These are phyloP conservation scores for Penicillium sp. DNA, from an alignment of 2,329 filamentous ascomycete species.

Conservation along the genomic window DNA sequence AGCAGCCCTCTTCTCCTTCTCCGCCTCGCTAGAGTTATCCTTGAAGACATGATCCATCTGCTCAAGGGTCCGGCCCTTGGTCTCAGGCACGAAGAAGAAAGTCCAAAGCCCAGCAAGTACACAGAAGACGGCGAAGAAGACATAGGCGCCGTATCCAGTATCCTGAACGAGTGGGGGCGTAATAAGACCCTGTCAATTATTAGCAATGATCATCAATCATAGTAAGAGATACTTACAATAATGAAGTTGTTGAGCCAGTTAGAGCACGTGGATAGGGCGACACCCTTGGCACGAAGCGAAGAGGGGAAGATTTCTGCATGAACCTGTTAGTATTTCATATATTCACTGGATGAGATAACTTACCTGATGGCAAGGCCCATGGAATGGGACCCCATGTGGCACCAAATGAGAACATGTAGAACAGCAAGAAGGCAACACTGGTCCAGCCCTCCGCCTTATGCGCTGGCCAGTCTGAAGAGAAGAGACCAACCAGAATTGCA, in stretches of 20 bases:
- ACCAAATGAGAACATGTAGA: slow-evolving; percentile 65
- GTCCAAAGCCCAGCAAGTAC: slow-evolving; percentile 54
- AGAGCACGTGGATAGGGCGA: slow-evolving; percentile 62
- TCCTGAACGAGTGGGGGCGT: slow-evolving; percentile 65
- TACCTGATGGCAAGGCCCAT: slow-evolving; percentile 45
- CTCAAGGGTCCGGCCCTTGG: slow-evolving; percentile 57
- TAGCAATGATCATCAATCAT: neutral
- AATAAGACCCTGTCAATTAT: slow-evolving; percentile 53
- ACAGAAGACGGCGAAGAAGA: slow-evolving; percentile 62
- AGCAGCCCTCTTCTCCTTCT: slow-evolving; percentile 29
- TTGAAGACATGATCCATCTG: slow-evolving; percentile 54
- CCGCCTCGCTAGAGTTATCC: slow-evolving; percentile 37
- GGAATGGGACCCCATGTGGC: slow-evolving; percentile 58
- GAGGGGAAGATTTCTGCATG: slow-evolving; percentile 65
- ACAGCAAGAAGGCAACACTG: slow-evolving; percentile 60
- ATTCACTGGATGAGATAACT: neutral
- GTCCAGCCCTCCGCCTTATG: slow-evolving; percentile 57
- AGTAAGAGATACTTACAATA: slow-evolving; percentile 42
- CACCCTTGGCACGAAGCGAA: slow-evolving; percentile 63
- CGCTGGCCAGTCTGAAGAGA: slow-evolving; percentile 51
- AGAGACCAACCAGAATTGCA: slow-evolving; percentile 57
- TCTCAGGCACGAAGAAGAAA: slow-evolving; percentile 59
- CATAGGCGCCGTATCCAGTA: slow-evolving; percentile 55
- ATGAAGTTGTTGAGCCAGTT: slow-evolving; percentile 69
- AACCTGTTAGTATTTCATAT: slow-evolving; percentile 8